phyloP scores from a whole-genome alignment of 2,329 filamentous ascomycete genomes.

The Teratosphaeria epicoccoides region DNA sequence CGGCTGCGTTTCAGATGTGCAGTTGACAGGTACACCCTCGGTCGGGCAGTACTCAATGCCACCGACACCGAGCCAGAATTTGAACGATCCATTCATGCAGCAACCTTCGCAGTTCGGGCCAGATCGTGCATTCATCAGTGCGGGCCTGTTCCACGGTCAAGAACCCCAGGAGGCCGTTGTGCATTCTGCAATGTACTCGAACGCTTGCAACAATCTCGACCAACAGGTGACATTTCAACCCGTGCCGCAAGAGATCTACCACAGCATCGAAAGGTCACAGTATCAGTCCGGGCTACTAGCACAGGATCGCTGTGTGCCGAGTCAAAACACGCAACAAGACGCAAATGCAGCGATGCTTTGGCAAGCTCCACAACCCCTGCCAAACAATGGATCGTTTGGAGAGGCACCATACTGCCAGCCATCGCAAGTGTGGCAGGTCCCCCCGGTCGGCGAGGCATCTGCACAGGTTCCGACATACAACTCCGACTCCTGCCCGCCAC shows the following conservation, averaged over 20 bases:
- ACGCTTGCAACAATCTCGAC: neutral
- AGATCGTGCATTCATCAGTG: neutral
- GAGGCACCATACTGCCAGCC: neutral
- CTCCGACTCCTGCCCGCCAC: neutral
- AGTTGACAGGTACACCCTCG: slow-evolving; percentile 13
- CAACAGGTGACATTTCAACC: neutral
- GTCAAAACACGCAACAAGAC: neutral
- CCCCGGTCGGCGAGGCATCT: neutral
- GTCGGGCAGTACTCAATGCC: slow-evolving; percentile 15
- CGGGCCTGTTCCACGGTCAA: neutral
- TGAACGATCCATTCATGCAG: neutral
- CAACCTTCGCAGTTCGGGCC: neutral
- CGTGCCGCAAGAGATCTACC: neutral
- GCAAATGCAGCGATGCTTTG: neutral
- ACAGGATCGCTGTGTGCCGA: neutral
- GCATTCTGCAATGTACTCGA: neutral
- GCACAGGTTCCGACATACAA: neutral
- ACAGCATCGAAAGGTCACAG: neutral
- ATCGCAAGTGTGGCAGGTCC: neutral
- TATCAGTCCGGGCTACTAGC: neutral
- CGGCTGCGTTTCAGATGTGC: slow-evolving; percentile 10
- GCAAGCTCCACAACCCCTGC: neutral
- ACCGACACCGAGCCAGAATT: slow-evolving; percentile 12
- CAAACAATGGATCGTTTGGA: neutral
- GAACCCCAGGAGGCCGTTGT: neutral